Conservation (phyloP, 1,284 basidiomycete genomes). For the Rhodotorula sp. region DNA sequence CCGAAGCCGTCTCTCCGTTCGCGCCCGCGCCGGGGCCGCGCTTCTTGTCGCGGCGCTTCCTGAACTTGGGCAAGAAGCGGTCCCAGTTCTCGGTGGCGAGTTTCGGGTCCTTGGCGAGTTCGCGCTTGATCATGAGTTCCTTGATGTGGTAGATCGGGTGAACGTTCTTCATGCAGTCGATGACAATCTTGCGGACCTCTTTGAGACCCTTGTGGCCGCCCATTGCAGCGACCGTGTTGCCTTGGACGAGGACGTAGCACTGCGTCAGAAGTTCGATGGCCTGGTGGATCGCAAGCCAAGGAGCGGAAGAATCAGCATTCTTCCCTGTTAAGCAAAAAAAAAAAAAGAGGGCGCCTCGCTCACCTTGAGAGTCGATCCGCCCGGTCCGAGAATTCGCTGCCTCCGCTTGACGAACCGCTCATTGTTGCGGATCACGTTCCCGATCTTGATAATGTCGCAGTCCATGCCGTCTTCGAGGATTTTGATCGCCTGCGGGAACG, state of each 20-base stretch:
- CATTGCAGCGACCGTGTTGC: slow-evolving; percentile 97
- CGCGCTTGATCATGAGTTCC: slow-evolving; percentile 98
- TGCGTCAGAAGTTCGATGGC: slow-evolving; percentile 95
- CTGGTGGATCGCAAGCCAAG: slow-evolving; percentile 51
- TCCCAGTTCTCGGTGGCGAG: slow-evolving; percentile 94
- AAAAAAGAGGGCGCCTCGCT: slow-evolving; percentile 25
- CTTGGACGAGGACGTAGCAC: slow-evolving; percentile 97
- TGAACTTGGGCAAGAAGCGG: slow-evolving; percentile 94
- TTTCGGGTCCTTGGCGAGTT: slow-evolving; percentile 97
- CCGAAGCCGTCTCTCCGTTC: slow-evolving; percentile 52
- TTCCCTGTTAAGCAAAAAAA: neutral
- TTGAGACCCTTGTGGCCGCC: slow-evolving; percentile 92
- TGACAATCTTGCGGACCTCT: slow-evolving; percentile 88
- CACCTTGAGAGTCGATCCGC: slow-evolving; percentile 94
- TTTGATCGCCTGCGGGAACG: slow-evolving; percentile 76
- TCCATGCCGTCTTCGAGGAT: slow-evolving; percentile 86
- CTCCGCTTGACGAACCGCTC: slow-evolving; percentile 94
- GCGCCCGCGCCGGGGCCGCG: slow-evolving; percentile 59
- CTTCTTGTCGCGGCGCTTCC: slow-evolving; percentile 83
- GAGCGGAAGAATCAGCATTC: too few relatives aligned
- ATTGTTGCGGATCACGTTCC: slow-evolving; percentile 89
- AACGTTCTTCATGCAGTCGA: slow-evolving; percentile 99
- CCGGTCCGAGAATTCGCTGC: slow-evolving; percentile 94
- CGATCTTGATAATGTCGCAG: slow-evolving; percentile 98
- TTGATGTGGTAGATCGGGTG: slow-evolving; percentile 99